Conservation (phyloP, 345 rosid genomes). For the Sonneratia alba region DNA sequence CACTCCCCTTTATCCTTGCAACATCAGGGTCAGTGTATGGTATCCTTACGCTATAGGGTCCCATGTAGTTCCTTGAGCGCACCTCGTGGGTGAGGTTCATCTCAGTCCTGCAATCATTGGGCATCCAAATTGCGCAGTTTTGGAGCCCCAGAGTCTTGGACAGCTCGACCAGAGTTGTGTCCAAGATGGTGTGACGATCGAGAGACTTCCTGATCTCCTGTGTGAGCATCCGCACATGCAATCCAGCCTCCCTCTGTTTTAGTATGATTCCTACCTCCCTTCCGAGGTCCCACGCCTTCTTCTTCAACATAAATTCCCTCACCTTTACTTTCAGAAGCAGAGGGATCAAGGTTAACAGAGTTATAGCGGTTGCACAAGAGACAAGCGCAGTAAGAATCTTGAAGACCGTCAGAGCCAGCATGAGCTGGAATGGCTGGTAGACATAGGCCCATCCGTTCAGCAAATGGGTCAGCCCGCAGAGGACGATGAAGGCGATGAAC, state of each 20-base stretch:
- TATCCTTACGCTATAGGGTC: slow-evolving; percentile 26
- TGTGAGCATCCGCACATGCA: slow-evolving; percentile 91
- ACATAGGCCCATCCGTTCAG: slow-evolving; percentile 89
- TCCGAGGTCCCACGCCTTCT: slow-evolving; percentile 81
- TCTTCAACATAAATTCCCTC: slow-evolving; percentile 84
- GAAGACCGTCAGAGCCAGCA: slow-evolving; percentile 84
- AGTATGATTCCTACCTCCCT: slow-evolving; percentile 84
- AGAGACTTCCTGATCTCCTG: slow-evolving; percentile 88
- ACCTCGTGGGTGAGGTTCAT: slow-evolving; percentile 72
- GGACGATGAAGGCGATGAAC: slow-evolving; percentile 94
- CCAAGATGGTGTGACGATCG: slow-evolving; percentile 70
- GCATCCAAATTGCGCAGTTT: slow-evolving; percentile 98
- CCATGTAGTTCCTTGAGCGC: slow-evolving; percentile 34
- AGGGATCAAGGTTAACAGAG: slow-evolving; percentile 82
- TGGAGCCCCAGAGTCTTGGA: slow-evolving; percentile 77
- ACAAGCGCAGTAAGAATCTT: slow-evolving; percentile 91
- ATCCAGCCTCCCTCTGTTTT: slow-evolving; percentile 77
- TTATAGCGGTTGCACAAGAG: slow-evolving; percentile 90
- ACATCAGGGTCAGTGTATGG: slow-evolving; percentile 66
- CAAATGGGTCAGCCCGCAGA: slow-evolving; percentile 94
- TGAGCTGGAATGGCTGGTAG: slow-evolving; percentile 71
- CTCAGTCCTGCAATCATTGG: slow-evolving; percentile 43
- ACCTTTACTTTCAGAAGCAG: slow-evolving; percentile 89
- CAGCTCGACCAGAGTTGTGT: slow-evolving; percentile 87
- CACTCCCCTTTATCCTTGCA: slow-evolving; percentile 41